Evolutionary conservation across 2,329 filamentous ascomycete species (phyloP).

Genomic region (Rhynchosporium secalis): DNA sequence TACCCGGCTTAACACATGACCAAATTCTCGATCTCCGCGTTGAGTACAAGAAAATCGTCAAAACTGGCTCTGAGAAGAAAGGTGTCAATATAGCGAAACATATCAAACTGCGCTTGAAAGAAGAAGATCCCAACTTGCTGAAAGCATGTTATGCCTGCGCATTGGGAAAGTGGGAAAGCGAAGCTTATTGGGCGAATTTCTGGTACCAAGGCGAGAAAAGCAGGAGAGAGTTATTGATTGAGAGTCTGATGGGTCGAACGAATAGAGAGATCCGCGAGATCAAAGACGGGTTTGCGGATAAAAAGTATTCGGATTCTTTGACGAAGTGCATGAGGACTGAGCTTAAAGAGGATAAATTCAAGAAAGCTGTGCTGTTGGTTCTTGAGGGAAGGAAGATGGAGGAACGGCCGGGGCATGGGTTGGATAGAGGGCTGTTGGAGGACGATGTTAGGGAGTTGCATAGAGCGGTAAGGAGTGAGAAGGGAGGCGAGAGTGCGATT

Average conservation of each 20-base stretch:
- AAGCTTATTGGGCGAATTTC: constrained; percentile 97
- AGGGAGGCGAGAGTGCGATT: constrained; percentile 86
- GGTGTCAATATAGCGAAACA: constrained; percentile 86
- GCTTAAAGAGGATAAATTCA: constrained; percentile 94
- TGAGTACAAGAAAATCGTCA: constrained; percentile 90
- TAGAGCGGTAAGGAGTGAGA: constrained; percentile 66
- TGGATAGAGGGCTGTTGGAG: constrained; percentile 53
- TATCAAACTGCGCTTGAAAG: constrained; percentile 74
- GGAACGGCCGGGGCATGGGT: constrained; percentile 48
- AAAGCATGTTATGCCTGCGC: constrained; percentile 91
- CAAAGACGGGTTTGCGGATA: constrained; percentile 86
- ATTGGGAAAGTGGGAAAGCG: constrained; percentile 85
- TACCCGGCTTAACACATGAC: constrained; percentile 81
- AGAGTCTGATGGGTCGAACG: constrained; percentile 84
- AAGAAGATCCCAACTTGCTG: constrained; percentile 73
- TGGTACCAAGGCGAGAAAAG: constrained; percentile 91
- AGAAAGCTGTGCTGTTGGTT: constrained; percentile 79
- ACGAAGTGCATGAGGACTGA: constrained; percentile 87
- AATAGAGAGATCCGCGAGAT: constrained; percentile 87
- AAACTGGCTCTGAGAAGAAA: constrained; percentile 69
- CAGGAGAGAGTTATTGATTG: constrained; percentile 85
- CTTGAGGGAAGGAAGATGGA: constrained; percentile 84
- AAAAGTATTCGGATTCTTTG: constrained; percentile 83
- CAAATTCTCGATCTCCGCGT: constrained; percentile 83
- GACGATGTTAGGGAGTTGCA: constrained; percentile 74